Evolutionary conservation across 2,329 filamentous ascomycete species (phyloP).

Genomic region (Trichoderma semiorbis): DNA sequence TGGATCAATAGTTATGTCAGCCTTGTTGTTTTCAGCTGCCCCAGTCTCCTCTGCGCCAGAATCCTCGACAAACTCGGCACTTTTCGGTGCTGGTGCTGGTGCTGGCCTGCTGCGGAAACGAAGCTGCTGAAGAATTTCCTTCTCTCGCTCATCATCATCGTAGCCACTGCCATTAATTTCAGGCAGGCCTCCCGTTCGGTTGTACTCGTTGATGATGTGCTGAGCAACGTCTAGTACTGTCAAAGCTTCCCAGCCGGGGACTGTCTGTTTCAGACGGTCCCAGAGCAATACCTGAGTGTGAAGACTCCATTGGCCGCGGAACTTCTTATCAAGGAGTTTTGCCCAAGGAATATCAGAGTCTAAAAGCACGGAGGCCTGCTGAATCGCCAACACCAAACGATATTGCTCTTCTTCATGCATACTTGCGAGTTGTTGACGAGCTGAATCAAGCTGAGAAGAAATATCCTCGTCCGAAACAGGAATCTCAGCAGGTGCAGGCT

Average conservation of each 20-base stretch:
- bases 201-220: conserved; percentile 34
- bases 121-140: conserved; percentile 29
- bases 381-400: conserved; percentile 42
- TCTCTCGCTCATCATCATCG: conserved; percentile 32
- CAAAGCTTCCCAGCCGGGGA: conserved; percentile 32
- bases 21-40: conserved; percentile 5
- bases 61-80: conserved; percentile 30
- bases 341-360: conserved; percentile 52
- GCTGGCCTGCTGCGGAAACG: conserved; percentile 12
- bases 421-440: conserved; percentile 39
- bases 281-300: conserved; percentile 38
- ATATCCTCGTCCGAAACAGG: conserved; percentile 31
- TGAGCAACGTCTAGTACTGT: conserved; percentile 35
- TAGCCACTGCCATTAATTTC: conserved; percentile 31
- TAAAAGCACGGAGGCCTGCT: conserved; percentile 36
- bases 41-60: conserved; percentile 30
- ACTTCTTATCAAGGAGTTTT: conserved; percentile 40
- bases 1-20: conserved; percentile 34
- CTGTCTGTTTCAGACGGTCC: conserved; percentile 36
- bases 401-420: conserved; percentile 46
- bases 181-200: conserved; percentile 33
- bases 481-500: neutral
- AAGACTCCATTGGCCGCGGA: conserved; percentile 39
- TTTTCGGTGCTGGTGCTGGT: conserved; percentile 20
- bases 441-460: conserved; percentile 43